Evolutionary conservation across 2,329 filamentous ascomycete species (phyloP).

Genomic region (Talaromyces amestolkiae): DNA sequence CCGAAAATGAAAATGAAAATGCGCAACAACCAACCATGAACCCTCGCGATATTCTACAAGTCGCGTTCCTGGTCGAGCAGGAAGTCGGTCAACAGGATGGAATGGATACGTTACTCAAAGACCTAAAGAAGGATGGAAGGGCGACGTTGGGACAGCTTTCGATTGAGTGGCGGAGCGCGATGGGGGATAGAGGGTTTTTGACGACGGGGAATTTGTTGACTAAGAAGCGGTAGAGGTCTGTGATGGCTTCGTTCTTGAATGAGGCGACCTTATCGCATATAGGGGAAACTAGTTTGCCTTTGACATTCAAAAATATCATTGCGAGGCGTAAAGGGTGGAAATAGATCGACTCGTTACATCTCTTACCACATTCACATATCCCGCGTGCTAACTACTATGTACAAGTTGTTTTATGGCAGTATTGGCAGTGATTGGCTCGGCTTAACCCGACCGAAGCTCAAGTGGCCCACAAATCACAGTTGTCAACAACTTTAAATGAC

Average conservation of each 20-base stretch:
- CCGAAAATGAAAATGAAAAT: conserved; percentile 20
- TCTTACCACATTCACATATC: too few relatives aligned
- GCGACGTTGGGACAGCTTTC: conserved; percentile 75
- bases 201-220: conserved; percentile 75
- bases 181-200: conserved; percentile 85
- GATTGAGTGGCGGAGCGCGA: conserved; percentile 83
- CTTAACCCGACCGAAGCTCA: neutral
- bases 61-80: conserved; percentile 62
- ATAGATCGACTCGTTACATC: too few relatives aligned
- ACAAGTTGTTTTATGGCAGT: neutral
- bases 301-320: too few relatives aligned
- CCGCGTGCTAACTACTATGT: too few relatives aligned
- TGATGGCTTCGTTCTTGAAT: too few relatives aligned
- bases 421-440: neutral
- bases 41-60: conserved; percentile 63
- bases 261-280: too few relatives aligned
- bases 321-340: too few relatives aligned
- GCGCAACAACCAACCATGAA: conserved; percentile 50
- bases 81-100: conserved; percentile 47
- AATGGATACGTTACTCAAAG: conserved; percentile 51
- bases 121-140: conserved; percentile 50
- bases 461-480: neutral
- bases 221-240: conserved; percentile 33
- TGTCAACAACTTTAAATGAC: neutral
- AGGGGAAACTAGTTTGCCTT: too few relatives aligned